phyloP scores from a whole-genome alignment of 768 basidiomycete species.

The Royoungia palumana region DNA sequence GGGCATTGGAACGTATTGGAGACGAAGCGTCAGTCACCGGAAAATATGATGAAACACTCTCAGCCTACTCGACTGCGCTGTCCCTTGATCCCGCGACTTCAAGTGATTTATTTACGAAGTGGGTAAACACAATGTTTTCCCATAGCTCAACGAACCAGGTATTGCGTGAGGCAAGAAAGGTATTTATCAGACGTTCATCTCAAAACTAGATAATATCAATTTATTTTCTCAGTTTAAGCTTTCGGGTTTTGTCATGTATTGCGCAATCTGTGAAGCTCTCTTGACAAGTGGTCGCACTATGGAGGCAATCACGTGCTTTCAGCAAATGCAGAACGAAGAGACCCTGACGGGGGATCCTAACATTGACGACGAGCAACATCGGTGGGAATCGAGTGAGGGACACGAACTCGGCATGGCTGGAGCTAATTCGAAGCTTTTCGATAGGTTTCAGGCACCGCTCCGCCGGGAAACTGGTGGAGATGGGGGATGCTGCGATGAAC shows the following conservation, averaged over 20 bases:
- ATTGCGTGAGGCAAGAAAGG: not conserved
- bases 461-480: not conserved
- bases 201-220: not conserved
- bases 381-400: not conserved
- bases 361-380: not conserved
- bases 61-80: slow-evolving; percentile 1
- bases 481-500: not conserved
- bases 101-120: not conserved
- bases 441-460: not conserved
- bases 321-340: not conserved
- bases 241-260: not conserved
- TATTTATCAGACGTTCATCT: not conserved
- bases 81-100: not conserved
- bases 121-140: not conserved
- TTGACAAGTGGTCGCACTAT: not conserved
- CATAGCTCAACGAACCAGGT: not conserved
- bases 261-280: not conserved
- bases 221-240: not conserved
- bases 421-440: not conserved
- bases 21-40: not conserved
- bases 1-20: not conserved
- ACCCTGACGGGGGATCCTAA: not conserved
- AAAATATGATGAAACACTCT: not conserved
- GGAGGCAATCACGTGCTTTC: not conserved
- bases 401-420: not conserved